phyloP scores from a whole-genome alignment of 2,329 filamentous ascomycete genomes.

The Pezicula radicicola region DNA sequence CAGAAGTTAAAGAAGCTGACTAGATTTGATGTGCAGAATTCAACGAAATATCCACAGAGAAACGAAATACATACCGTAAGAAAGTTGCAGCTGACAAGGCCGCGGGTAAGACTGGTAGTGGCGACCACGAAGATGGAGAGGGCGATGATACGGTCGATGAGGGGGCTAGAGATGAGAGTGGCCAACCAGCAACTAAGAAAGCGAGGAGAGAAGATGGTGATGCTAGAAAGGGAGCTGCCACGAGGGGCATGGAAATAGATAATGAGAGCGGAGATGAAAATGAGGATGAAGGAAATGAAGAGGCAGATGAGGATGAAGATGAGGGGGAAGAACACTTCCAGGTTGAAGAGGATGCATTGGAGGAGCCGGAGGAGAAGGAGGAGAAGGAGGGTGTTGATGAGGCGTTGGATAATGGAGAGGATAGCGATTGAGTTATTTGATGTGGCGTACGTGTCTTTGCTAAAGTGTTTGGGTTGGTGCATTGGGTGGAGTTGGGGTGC shows the following conservation, averaged over 20 bases:
- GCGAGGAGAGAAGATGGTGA: conserved; percentile 44
- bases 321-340: conserved; percentile 39
- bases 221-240: conserved; percentile 39
- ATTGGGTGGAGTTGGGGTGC: too few relatives aligned
- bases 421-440: not conserved
- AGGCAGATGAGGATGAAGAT: conserved; percentile 31
- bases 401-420: conserved; percentile 46
- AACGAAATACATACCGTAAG: conserved; percentile 69
- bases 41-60: conserved; percentile 69
- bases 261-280: conserved; percentile 44
- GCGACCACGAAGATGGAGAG: conserved; percentile 9
- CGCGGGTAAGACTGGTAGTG: conserved; percentile 6
- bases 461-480: too few relatives aligned
- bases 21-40: conserved; percentile 46
- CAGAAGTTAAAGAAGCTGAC: not conserved
- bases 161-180: conserved; percentile 15
- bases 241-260: conserved; percentile 29
- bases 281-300: conserved; percentile 41
- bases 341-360: conserved; percentile 47
- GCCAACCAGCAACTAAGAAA: conserved; percentile 27
- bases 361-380: conserved; percentile 49
- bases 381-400: conserved; percentile 50
- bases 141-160: conserved; percentile 17
- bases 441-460: too few relatives aligned
- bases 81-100: conserved; percentile 65